Evolutionary conservation across 2,329 filamentous ascomycete species (phyloP), one percentile per base, ranked within the genome.

Genomic region (Ophiostoma piceae): DNA sequence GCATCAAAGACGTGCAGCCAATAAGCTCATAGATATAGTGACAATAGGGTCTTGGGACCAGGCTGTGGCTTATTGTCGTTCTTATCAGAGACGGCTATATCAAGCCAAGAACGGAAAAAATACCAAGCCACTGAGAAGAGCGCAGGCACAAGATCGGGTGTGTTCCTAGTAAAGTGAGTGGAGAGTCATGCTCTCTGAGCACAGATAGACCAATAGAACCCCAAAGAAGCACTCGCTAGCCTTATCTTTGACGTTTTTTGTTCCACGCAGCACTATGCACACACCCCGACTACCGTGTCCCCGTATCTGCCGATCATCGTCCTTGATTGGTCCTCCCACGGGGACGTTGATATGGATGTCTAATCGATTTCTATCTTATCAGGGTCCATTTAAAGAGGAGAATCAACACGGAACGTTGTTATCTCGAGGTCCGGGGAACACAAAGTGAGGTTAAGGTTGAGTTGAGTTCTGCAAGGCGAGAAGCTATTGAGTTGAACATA

Each of bases 171-270:
- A 37, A 26, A 22, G 3, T 12, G 37, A 57, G 51, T 57, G 51
- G 51, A 57, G 51, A 57, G 51, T 57, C 51, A 57, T 57, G 51
- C 5, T 26, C 26, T 1, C 37, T 66, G 19, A 3, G 2, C 64
- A 39, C 12, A 39, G 65, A 22, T 8, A 1, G 11, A 9, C 65
- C 65, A 66, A 66, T 66, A 19, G 39, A 1, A 66, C 2, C 12
- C 4, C 65, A 19, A 3, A 66, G 1, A 43, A 16, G 35, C 12
- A 22, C 39, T 5, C n/a, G 22, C 11, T 47, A 39, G 37, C 65
- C 65, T 66, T 66, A 66, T 66, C 65, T 66, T 47, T 66, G 65
- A 66, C 39, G 65, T 43, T 66, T 29, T 47, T 29, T 66, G 8
- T 11, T 66, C 35, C 14, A 9, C 19, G 22, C 22, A 66, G 39